A percentile compares a stretch with the other conserved stretches of the same genome.
phyloP scores from a whole-genome alignment of 139 green algal species.

The Chlamydomonas schloesseri region DNA sequence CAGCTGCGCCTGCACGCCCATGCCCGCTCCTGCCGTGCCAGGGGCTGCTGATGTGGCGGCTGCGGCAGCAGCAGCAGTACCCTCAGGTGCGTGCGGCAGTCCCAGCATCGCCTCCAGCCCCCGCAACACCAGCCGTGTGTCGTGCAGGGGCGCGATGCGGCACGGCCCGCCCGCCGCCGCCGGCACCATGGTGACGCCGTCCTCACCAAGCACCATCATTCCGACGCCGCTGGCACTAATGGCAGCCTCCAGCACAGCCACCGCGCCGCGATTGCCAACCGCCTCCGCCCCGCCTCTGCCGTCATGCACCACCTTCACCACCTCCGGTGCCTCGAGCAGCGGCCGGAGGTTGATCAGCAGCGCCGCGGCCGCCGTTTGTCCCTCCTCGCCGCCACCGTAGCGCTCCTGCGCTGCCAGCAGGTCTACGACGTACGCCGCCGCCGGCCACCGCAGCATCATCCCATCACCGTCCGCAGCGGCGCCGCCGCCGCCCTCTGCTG shows the following conservation, averaged over 20 bases:
- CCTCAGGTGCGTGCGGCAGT: background rate
- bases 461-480: background rate
- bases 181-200: background rate
- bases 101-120: conserved; percentile 8
- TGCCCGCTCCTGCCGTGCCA: background rate
- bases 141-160: background rate
- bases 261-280: background rate
- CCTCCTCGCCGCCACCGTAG: background rate
- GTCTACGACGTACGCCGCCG: conserved; percentile 16
- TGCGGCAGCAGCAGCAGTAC: too few species aligned
- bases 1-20: too few species aligned
- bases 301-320: conserved; percentile 31
- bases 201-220: background rate
- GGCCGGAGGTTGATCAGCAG: background rate
- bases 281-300: background rate
- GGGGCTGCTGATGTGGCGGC: background rate
- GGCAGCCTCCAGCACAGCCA: too few species aligned
- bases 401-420: background rate
- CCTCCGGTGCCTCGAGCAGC: background rate
- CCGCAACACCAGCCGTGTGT: conserved; percentile 6
- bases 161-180: too few species aligned
- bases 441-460: background rate
- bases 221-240: too few species aligned
- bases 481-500: too few species aligned
- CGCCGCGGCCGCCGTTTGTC: background rate